phyloP scores from a whole-genome alignment of 2,329 filamentous ascomycete species.

The Paramyrothecium sp. region DNA sequence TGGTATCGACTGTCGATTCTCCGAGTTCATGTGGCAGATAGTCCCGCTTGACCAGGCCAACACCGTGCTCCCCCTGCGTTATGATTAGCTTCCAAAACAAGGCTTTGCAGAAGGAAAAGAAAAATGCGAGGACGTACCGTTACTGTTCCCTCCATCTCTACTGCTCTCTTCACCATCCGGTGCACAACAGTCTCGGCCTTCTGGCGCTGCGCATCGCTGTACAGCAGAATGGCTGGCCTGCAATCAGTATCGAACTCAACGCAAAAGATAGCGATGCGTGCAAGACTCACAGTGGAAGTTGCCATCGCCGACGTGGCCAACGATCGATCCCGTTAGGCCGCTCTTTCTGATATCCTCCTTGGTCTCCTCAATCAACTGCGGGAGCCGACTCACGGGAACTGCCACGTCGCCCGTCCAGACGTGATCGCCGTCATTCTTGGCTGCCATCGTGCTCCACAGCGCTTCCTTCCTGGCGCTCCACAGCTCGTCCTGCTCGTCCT shows the following conservation, averaged over 20 bases:
- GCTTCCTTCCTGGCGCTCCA: constrained; percentile 85
- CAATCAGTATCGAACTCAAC: not conserved
- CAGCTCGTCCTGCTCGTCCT: constrained; percentile 71
- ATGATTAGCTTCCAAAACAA: constrained; percentile 5
- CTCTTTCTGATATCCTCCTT: constrained; percentile 42
- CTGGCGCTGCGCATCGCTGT: constrained; percentile 64
- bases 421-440: constrained; percentile 62
- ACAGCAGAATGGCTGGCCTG: constrained; percentile 49
- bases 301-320: constrained; percentile 74
- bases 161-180: constrained; percentile 80
- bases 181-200: constrained; percentile 72
- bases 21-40: constrained; percentile 79
- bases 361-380: constrained; percentile 76
- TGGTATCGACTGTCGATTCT: constrained; percentile 71
- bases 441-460: constrained; percentile 75
- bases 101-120: not conserved
- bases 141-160: constrained; percentile 82
- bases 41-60: constrained; percentile 81
- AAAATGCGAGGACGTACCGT: constrained; percentile 45
- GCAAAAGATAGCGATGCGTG: not conserved
- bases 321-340: constrained; percentile 49
- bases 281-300: constrained; percentile 65
- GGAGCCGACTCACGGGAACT: constrained; percentile 72
- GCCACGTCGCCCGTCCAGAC: constrained; percentile 88
- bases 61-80: constrained; percentile 71